Base-by-base conservation (phyloP, 805 yeast species). In the Metschnikowia aberdeeniae region DNA sequence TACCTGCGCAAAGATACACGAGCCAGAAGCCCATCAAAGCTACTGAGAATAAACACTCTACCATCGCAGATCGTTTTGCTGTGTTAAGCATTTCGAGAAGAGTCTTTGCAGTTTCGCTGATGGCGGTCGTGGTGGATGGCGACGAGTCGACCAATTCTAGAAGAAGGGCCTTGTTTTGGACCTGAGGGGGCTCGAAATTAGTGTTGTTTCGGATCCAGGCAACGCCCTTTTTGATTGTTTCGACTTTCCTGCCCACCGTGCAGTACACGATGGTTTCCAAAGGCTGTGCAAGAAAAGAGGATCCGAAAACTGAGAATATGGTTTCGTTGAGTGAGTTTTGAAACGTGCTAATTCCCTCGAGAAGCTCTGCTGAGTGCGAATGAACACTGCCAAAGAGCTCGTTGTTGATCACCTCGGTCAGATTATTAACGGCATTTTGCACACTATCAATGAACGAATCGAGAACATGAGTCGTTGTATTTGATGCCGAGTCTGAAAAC, bases 151-250 rank as follows among this genome's bases (percentile, higher is more conserved):
- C 57, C 54, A 81, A 85, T n/a, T 63, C 40, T 46, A 60, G 50
- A 10, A 80, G 50, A 0, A 72, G 59, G 1, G 63, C 50, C 34
- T 62, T 40, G 20, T 43, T 37, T n/a, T 30, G 11, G 7, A 49
- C 29, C 19, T 28, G 19, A 4, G 53, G 53, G 11, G 49, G 26
- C 4, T 44, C 42, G 30, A 51, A 30, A 0, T 19, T 22, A 12
- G 89, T 72, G 50, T 86, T 70, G 30, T 82, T 68, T 53, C 83
- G 72, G 1, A 89, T 67, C 97, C 97, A 93, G 1, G 82, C 76
- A 44, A 90, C 64, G 0, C 95, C 98, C 27, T 76, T 59, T 51
- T 86, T 86, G 2, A 89, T 68, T 19, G 75, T 71, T 11, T 71
- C 72, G 6, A 92, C 61, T 56, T 92, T 93, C 40, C 84, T 71